A percentile compares a stretch with the other conserved stretches of the same genome.
These are phyloP conservation scores for Pistacia atlantica DNA, from an alignment of 345 rosid species.

Conservation along the genomic window DNA sequence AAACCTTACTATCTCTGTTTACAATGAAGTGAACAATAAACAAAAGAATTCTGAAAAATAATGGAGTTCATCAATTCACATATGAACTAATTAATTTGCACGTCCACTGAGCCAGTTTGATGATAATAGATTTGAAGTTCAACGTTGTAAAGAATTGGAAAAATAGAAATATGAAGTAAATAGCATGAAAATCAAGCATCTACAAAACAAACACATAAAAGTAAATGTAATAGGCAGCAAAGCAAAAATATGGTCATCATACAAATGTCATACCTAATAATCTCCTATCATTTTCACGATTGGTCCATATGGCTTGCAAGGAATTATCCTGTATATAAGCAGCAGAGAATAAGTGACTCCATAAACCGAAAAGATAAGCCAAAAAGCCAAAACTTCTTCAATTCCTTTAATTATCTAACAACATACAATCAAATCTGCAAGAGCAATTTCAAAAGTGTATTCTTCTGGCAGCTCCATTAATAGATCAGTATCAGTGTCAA, in stretches of 20 bases:
- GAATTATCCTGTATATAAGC: conserved; percentile 61
- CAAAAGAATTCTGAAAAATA: no score
- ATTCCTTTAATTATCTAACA: not conserved
- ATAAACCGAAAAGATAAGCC: not conserved
- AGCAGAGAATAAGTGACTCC: conserved; percentile 2
- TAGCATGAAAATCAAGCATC: conserved; percentile 3
- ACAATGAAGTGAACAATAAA: no score
- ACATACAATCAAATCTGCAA: conserved; percentile 74
- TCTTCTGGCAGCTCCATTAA: conserved; percentile 62
- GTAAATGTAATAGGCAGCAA: not conserved
- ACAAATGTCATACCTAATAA: conserved; percentile 47
- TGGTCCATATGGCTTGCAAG: conserved; percentile 76
- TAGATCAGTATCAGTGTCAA: conserved; percentile 68
- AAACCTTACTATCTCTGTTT: no score
- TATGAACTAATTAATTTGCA: not conserved
- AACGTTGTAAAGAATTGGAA: not conserved
- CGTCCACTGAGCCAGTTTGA: not conserved
- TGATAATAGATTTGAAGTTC: not conserved
- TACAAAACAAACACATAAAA: not conserved
- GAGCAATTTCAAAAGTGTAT: conserved; percentile 66
- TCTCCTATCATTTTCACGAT: conserved; percentile 33
- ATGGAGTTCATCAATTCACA: no score
- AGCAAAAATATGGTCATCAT: not conserved
- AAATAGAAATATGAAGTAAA: not conserved
- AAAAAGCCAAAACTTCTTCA: not conserved